A percentile compares a stretch with the other conserved stretches of the same genome.
phyloP scores from a whole-genome alignment of 2,329 filamentous ascomycete species.

The Ceratocystis cacaofunesta region DNA sequence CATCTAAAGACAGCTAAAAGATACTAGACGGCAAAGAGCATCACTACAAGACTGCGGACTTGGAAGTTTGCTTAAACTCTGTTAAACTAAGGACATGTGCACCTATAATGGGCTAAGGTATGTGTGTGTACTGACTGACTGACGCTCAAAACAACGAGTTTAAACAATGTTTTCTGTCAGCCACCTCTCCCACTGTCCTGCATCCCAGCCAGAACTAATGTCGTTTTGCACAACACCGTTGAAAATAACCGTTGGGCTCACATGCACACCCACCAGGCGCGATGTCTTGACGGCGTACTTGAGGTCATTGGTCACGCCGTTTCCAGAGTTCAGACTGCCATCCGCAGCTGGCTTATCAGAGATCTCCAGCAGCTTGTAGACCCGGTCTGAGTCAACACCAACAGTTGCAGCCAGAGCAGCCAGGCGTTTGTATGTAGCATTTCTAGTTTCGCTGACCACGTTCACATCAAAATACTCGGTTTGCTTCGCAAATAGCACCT shows the following conservation, averaged over 20 bases:
- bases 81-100: background rate
- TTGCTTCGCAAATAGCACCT: conserved; percentile 50
- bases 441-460: conserved; percentile 71
- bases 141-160: background rate
- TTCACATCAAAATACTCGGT: conserved; percentile 69
- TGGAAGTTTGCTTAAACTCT: background rate
- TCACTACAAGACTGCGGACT: background rate
- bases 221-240: conserved; percentile 69
- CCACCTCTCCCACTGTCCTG: conserved; percentile 77
- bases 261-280: conserved; percentile 67
- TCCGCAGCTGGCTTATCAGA: conserved; percentile 50
- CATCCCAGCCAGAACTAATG: conserved; percentile 64
- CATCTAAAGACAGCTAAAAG: background rate
- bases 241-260: conserved; percentile 80
- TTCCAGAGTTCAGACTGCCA: conserved; percentile 61
- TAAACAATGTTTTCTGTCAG: conserved; percentile 31
- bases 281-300: conserved; percentile 73
- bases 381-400: conserved; percentile 53
- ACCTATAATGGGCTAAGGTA: background rate
- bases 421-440: conserved; percentile 67
- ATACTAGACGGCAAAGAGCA: background rate
- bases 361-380: conserved; percentile 56
- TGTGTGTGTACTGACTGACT: too few relatives aligned
- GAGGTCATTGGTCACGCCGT: conserved; percentile 68
- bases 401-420: conserved; percentile 55